Evolutionary conservation across 2,329 filamentous ascomycete species (phyloP).

Genomic region (Clonostachys rosea): DNA sequence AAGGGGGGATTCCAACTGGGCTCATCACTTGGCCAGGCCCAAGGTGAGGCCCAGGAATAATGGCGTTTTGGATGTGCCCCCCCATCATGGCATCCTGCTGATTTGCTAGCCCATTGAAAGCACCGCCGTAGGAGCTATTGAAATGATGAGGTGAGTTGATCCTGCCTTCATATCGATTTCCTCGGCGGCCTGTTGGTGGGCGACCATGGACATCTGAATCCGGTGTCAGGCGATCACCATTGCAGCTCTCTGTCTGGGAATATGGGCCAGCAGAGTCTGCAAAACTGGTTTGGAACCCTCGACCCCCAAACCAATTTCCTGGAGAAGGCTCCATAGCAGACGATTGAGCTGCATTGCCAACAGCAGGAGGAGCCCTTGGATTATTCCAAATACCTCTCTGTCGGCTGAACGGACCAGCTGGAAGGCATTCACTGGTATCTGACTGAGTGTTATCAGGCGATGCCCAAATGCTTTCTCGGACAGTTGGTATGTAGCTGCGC

Average conservation of each 20-base stretch:
- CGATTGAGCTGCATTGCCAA: slow-evolving; percentile 19
- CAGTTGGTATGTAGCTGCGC: slow-evolving; percentile 3
- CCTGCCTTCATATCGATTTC: slow-evolving; percentile 40
- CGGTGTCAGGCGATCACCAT: slow-evolving; percentile 38
- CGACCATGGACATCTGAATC: slow-evolving; percentile 44
- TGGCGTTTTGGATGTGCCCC: slow-evolving; percentile 16
- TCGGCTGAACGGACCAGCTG: slow-evolving; percentile 46
- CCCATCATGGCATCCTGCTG: slow-evolving; percentile 28
- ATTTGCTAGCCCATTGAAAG: slow-evolving; percentile 22
- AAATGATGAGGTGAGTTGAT: slow-evolving; percentile 26
- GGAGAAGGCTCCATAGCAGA: slow-evolving; percentile 27
- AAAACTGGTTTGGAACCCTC: slow-evolving; percentile 29
- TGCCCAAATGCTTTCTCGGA: slow-evolving; percentile 44
- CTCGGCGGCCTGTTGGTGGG: slow-evolving; percentile 34
- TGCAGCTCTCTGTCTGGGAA: slow-evolving; percentile 31
- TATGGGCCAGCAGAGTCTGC: slow-evolving; percentile 30
- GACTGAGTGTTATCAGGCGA: slow-evolving; percentile 49
- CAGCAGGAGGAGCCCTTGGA: slow-evolving; percentile 28
- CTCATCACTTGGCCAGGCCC: slow-evolving; percentile 18
- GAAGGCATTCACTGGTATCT: slow-evolving; percentile 50
- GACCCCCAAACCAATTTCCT: slow-evolving; percentile 39
- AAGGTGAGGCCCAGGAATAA: no score
- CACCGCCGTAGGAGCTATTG: slow-evolving; percentile 22
- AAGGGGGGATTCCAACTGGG: slow-evolving; percentile 35
- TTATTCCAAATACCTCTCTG: slow-evolving; percentile 52